A percentile compares a stretch with the other conserved stretches of the same genome.
Evolutionary conservation across 176 grass and related monocot genomes (phyloP).

Genomic region (Carex cristatella): DNA sequence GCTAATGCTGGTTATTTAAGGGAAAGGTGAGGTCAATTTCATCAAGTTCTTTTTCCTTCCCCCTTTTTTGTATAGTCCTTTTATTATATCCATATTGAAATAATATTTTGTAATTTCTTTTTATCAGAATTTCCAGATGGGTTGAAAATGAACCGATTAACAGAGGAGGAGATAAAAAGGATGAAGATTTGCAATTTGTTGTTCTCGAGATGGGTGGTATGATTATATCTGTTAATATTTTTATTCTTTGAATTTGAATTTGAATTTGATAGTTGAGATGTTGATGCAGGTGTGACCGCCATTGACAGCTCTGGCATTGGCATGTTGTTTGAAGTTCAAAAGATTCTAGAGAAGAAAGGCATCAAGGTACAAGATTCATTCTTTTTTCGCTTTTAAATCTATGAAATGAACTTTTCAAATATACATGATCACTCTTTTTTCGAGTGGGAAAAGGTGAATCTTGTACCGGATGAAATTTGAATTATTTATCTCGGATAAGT

Average conservation of each 20-base stretch:
- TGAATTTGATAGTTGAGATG: not conserved
- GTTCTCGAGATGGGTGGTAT: constrained; percentile 75
- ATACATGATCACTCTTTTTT: no score
- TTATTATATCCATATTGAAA: not conserved
- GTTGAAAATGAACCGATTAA: constrained; percentile 52
- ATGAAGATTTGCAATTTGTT: constrained; percentile 49
- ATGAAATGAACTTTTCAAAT: no score
- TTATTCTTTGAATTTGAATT: not conserved
- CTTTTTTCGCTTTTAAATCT: no score
- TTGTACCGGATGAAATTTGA: no score
- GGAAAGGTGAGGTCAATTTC: constrained; percentile 48
- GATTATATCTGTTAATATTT: not conserved
- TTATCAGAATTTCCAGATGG: constrained; percentile 77
- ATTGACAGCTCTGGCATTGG: constrained; percentile 77
- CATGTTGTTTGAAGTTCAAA: constrained; percentile 64
- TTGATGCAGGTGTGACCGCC: constrained; percentile 54
- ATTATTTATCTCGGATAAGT: no score
- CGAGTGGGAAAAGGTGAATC: no score
- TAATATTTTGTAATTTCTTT: not conserved
- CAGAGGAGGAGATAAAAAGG: constrained; percentile 18
- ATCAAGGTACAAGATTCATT: constrained; percentile 33
- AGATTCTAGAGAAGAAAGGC: constrained; percentile 44
- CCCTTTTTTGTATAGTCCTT: not conserved
- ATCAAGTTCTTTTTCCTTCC: not conserved
- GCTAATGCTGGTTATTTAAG: constrained; percentile 66